Evolutionary conservation across 1,139 yeast genomes (phyloP).

Genomic region (Protomyces inundatus): DNA sequence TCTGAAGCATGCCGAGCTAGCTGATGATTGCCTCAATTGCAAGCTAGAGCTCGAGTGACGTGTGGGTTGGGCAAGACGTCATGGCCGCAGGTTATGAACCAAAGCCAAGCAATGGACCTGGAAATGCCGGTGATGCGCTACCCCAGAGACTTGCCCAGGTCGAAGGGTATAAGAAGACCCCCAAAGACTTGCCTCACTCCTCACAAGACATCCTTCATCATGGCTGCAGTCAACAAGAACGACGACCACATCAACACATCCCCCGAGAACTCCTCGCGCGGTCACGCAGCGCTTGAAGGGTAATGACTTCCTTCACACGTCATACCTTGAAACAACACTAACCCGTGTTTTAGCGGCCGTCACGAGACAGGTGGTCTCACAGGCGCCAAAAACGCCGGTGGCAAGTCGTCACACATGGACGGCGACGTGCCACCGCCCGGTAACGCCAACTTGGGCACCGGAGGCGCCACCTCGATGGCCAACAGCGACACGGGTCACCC

Average conservation of each 20-base stretch:
- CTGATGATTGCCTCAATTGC: too few relatives aligned
- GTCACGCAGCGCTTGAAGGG: background rate
- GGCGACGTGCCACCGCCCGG: conserved; percentile 23
- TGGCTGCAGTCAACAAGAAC: conserved; percentile 1
- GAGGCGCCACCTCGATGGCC: conserved; percentile 24
- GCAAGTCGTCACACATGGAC: conserved; percentile 5
- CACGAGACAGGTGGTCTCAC: conserved; percentile 15
- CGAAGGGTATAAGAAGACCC: too few relatives aligned
- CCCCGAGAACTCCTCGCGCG: background rate
- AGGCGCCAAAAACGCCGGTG: conserved; percentile 11
- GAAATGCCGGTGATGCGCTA: too few relatives aligned
- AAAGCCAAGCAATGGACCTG: too few relatives aligned
- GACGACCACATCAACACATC: background rate
- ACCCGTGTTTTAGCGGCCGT: background rate
- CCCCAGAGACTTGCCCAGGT: too few relatives aligned
- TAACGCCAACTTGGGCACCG: conserved; percentile 12
- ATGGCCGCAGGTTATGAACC: too few relatives aligned
- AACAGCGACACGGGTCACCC: conserved; percentile 19
- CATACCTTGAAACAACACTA: background rate
- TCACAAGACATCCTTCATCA: background rate
- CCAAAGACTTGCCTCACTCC: too few relatives aligned
- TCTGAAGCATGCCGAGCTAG: too few relatives aligned
- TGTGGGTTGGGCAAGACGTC: too few relatives aligned
- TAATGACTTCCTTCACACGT: background rate
- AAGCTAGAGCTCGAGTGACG: too few relatives aligned